Base-by-base conservation (phyloP, 495 filamentous ascomycete species). In the Xylaria sp. region DNA sequence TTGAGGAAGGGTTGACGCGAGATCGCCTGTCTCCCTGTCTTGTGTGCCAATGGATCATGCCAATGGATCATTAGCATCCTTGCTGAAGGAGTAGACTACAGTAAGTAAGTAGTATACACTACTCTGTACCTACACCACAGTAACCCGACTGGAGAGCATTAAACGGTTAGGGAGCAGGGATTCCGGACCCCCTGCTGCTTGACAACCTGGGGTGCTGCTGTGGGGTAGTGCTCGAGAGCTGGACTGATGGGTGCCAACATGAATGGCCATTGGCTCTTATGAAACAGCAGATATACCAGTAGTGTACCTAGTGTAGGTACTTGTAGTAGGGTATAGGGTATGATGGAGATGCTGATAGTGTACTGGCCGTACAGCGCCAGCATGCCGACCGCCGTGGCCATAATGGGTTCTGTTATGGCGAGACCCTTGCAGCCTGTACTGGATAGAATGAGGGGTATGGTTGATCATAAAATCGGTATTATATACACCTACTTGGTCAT, bases 191-290 rank as follows among this genome's bases (percentile, higher is more conserved):
- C 62, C 37, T 65, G 40, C 62, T 65, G 41, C 61, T 33, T 33
- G 43, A 37, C 24, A 24, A 65, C 62, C 62, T 65, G 62, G 62
- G 62, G 62, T 65, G 17, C 31, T 50, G 29, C 62, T 65, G 62
- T 52, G 62, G 62, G 62, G 62, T 65, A 65, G 24, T 5, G 11
- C 11, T 24, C 37, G 5, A 37, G 15, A 52, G 48, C 9, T 52
- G 48, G 48, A 52, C 7, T 12, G 48, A 52, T 26, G 5, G 48
- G 21, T 26, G 21, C 24, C 48, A 52, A 26, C 11, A 52, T 52
- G 48, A 11, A 52, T 26, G 21, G n/a, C n/a, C 7, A 50, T 46
- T 46, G 43, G 43, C 6, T 46, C 17, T n/a, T n/a, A 46, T 46
- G 43, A 46, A n/a, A n/a, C 43, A n/a, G 14, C 9, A n/a, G n/a